phyloP scores from a whole-genome alignment of 345 rosid genomes.

The Schrenkiella parvula region DNA sequence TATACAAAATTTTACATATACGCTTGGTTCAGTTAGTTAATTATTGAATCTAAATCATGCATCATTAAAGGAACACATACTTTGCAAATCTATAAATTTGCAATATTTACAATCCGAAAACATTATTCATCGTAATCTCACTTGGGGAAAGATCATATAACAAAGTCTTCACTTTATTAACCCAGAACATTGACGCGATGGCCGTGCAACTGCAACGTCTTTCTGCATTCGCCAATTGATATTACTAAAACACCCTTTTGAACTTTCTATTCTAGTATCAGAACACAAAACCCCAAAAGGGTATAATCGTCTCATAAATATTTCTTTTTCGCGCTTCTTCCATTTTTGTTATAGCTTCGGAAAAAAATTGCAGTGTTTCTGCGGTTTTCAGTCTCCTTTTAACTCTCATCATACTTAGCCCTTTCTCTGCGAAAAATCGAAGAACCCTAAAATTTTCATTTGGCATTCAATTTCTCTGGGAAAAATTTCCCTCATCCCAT shows the following conservation, averaged over 20 bases:
- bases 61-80: too few relatives aligned
- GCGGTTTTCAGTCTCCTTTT: background rate
- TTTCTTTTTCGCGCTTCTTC: constrained; percentile 31
- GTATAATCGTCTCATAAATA: background rate
- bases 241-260: background rate
- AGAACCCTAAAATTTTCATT: background rate
- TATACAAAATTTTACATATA: too few relatives aligned
- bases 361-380: constrained; percentile 1
- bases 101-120: too few relatives aligned
- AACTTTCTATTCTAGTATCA: constrained; percentile 8
- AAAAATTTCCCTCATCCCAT: background rate
- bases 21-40: background rate
- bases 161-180: background rate
- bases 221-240: background rate
- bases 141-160: background rate
- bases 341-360: background rate
- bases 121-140: too few relatives aligned
- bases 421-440: background rate
- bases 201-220: constrained; percentile 31
- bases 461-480: background rate
- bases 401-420: background rate
- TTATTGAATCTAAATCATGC: too few relatives aligned
- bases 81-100: too few relatives aligned
- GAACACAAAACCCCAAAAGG: constrained; percentile 12
- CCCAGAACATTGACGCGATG: constrained; percentile 22